Percentiles rank a stretch among this genome's conserved stretches.
These are phyloP conservation scores for Aristolochia californica DNA, from an alignment of 164 flowering plant species.

Conservation along the genomic window DNA sequence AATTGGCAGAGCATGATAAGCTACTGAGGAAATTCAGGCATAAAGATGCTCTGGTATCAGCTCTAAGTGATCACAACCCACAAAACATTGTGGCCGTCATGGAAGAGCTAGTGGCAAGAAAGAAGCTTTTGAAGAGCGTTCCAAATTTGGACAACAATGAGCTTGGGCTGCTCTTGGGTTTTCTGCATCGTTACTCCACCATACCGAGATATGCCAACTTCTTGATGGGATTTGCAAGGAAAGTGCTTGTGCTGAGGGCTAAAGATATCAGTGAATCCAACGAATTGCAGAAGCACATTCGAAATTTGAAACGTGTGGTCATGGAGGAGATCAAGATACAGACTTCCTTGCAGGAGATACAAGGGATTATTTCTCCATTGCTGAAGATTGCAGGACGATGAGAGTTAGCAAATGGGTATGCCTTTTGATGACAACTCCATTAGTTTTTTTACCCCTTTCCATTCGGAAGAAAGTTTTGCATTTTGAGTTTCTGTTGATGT, in stretches of 20 bases:
- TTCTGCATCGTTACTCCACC: slow-evolving; percentile 46
- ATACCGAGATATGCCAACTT: slow-evolving; percentile 49
- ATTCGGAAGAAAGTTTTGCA: no score
- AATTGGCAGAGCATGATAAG: slow-evolving; percentile 66
- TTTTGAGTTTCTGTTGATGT: no score
- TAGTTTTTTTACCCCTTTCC: no score
- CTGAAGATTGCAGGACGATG: slow-evolving; percentile 60
- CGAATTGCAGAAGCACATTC: slow-evolving; percentile 34
- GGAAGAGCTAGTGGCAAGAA: slow-evolving; percentile 88
- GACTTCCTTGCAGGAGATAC: slow-evolving; percentile 69
- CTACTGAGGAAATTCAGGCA: slow-evolving; percentile 83
- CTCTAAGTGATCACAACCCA: slow-evolving; percentile 38
- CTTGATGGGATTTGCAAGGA: slow-evolving; percentile 51
- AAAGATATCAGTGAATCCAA: slow-evolving; percentile 46
- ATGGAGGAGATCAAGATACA: slow-evolving; percentile 75
- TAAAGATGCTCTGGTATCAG: slow-evolving; percentile 71
- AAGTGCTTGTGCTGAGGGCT: slow-evolving; percentile 51
- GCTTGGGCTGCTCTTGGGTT: slow-evolving; percentile 60
- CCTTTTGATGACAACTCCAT: no score
- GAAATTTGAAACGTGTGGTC: slow-evolving; percentile 52
- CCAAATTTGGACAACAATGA: slow-evolving; percentile 62
- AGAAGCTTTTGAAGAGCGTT: slow-evolving; percentile 57
- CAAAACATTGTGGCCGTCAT: slow-evolving; percentile 65
- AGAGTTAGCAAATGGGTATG: background rate
- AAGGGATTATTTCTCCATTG: slow-evolving; percentile 79